These are phyloP conservation scores for Calonectria fujianensis DNA, from an alignment of 2,329 filamentous ascomycete genomes.

Conservation along the genomic window DNA sequence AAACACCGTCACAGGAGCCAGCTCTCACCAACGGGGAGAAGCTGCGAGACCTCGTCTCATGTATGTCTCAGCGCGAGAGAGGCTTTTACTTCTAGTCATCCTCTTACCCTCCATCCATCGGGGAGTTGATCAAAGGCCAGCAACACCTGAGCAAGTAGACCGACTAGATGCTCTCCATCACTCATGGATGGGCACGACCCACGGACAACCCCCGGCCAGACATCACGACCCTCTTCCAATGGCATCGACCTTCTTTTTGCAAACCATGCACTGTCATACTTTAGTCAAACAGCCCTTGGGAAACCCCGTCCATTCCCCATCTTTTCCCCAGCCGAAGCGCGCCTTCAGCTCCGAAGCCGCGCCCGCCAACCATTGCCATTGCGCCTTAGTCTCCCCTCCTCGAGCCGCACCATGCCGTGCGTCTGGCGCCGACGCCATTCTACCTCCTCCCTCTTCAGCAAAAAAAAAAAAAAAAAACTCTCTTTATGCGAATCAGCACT, in stretches of 20 bases:
- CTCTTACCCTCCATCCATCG: constrained; percentile 2
- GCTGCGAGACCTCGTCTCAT: background rate
- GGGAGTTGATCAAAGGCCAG: background rate
- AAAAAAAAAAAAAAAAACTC: background rate
- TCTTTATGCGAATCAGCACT: constrained; percentile 29
- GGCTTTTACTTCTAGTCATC: background rate
- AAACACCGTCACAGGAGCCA: constrained; percentile 11
- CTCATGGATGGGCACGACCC: constrained; percentile 6
- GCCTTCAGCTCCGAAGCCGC: background rate
- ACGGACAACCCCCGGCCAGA: background rate
- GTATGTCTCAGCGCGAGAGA: constrained; percentile 6
- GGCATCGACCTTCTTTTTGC: background rate
- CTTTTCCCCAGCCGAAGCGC: constrained; percentile 13
- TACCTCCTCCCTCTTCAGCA: background rate
- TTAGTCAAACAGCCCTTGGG: constrained; percentile 30
- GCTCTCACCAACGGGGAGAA: constrained; percentile 15
- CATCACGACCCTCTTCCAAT: constrained; percentile 15
- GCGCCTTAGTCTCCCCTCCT: background rate
- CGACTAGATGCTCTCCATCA: background rate
- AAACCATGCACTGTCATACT: constrained; percentile 25
- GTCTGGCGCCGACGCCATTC: background rate
- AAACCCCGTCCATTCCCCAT: background rate
- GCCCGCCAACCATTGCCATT: background rate
- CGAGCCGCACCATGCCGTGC: background rate
- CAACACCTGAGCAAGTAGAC: background rate